Base-by-base conservation (phyloP, 2,329 filamentous ascomycete genomes). In the Colletotrichum sp. region DNA sequence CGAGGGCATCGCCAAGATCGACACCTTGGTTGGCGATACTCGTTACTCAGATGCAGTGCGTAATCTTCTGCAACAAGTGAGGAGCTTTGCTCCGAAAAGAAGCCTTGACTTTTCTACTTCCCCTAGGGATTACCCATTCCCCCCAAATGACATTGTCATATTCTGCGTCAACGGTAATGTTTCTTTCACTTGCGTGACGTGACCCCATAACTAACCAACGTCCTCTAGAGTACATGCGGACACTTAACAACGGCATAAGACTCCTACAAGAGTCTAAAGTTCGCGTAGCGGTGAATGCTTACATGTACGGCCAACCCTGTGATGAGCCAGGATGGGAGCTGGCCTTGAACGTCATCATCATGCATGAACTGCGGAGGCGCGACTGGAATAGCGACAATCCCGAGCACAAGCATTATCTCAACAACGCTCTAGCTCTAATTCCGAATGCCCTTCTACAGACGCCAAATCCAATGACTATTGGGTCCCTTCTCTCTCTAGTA, bases 1-100 rank as follows among this genome's bases (percentile, higher is more conserved):
- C 15, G 69, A 71, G 21, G 69, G 69, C 5, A 72, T 72, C 24
- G 24, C 69, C 12, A 66, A 72, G 30, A 72, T 72, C 24, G 69
- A 72, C 5, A 28, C 44, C 12, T 21, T 72, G 8, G 49, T 72
- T 2, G 69, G 69, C 32, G 69, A 72, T 26, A 39, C 15, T 13
- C 69, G 69, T 18, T 72, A 57, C 49, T 72, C 69, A 1, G 62
- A 55, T 12, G 60, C 60, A 15, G 62, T 72, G 9, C 69, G 30
- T 6, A 26, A 16, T 18, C 69, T 72, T 15, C 10, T 66, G 16
- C 44, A 59, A 26, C 34, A 8, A 18, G 59, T 59, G 2, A 21
- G 49, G n/a, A 44, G 16, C 13, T n/a, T 64, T 7, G 30, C 69
- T 21, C 69, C 69, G 4, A 44, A 26, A 13, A 63, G 32, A 26